Conservation (phyloP, 1,284 basidiomycete genomes). For the Exobasidium cylindrosporum region DNA sequence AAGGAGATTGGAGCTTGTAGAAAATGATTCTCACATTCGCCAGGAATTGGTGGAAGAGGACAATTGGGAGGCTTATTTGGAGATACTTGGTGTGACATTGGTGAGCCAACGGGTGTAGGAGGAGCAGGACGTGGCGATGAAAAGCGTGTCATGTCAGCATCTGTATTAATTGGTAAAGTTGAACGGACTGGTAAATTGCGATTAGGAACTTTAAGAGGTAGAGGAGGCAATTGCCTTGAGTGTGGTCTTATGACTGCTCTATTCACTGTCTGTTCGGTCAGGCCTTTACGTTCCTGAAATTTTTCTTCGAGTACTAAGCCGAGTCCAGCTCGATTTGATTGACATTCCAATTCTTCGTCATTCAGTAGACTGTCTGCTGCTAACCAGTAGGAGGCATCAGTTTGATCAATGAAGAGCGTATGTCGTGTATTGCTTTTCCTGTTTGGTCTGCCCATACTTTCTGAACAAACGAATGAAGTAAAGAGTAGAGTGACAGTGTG, state of each 20-base stretch:
- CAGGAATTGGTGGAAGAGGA: not conserved
- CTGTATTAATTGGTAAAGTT: no score
- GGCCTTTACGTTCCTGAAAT: not conserved
- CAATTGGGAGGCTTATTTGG: not conserved
- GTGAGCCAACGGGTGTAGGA: no score
- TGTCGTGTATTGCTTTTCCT: not conserved
- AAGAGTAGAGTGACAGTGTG: no score
- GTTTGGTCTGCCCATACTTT: not conserved
- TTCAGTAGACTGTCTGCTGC: not conserved
- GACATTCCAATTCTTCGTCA: not conserved
- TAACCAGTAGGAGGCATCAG: slow-evolving; percentile 6
- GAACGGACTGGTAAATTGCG: not conserved
- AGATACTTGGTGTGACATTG: no score
- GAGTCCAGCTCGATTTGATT: not conserved
- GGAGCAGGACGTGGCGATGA: no score
- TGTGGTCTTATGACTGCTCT: no score
- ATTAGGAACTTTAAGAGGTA: not conserved
- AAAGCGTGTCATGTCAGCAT: no score
- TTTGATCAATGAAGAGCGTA: slow-evolving; percentile 4
- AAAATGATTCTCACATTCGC: not conserved
- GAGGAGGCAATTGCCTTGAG: not conserved
- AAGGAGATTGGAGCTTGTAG: not conserved
- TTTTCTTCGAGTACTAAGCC: not conserved
- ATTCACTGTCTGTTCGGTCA: not conserved
- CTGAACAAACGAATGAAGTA: no score